Evolutionary conservation across 768 basidiomycete species (phyloP), one percentile per base, ranked within the genome.

Genomic region (Lentinula sp.): DNA sequence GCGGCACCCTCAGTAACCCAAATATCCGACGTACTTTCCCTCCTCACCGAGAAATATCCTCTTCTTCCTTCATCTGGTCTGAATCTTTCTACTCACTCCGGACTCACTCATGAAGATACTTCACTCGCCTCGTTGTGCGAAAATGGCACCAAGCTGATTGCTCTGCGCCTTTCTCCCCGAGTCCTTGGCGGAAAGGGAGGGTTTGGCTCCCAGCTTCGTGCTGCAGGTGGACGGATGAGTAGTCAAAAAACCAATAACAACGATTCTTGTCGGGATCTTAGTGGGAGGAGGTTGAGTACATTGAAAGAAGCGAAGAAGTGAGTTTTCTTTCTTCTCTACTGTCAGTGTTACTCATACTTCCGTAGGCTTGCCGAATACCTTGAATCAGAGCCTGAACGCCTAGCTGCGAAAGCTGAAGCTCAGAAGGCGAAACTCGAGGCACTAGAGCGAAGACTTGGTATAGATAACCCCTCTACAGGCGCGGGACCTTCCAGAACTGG

Each of bases 201-300:
- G 37, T 98, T 99, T 69, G 97, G 97, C 3, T 92, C 90, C 16
- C 95, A 98, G 77, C 80, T 99, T 65, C 84, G 97, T 72, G 96
- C 97, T 0, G 96, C 96, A 13, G 97, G 97, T 65, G 96, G 97
- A 12, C 84, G 96, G 36, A 99, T 99, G 97, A 93, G 90, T 69
- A 91, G 88, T 66, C 93, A 95, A 77, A 94, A 94, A 79, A 94
- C 93, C 23, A 95, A 81, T 73, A 95, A 95, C 72, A 95, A 95
- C 64, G 95, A 98, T 71, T 92, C 91, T 7, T 97, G 95, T 71
- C 78, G 97, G 52, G 97, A 98, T 70, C 80, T 99, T 41, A 94
- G 83, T 61, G 96, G 96, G 1, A 77, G 96, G 54, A 79, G 95
- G 63, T 77, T 99, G 32, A 93, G 91, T 68, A 97, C 96, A 0